Conservation (phyloP, 768 basidiomycete genomes). For the Boletus reticuloceps region DNA sequence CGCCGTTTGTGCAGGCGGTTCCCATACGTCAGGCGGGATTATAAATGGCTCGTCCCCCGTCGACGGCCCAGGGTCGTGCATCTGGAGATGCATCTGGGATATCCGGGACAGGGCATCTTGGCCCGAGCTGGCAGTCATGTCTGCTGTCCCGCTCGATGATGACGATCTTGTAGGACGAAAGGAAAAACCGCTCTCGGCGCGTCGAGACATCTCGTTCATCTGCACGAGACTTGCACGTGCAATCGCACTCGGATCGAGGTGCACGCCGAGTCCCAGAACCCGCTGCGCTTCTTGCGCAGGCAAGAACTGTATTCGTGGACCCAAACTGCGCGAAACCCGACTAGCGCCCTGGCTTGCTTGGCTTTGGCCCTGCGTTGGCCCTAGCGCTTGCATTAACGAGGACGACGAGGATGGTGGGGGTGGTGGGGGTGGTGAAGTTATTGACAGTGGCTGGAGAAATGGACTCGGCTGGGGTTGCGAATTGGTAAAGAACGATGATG, state of each 20-base stretch:
- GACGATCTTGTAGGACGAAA: slow-evolving; percentile 27
- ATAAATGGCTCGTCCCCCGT: slow-evolving; percentile 27
- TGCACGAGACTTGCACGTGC: slow-evolving; percentile 69
- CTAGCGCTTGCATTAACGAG: slow-evolving; percentile 26
- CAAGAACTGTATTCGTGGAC: slow-evolving; percentile 41
- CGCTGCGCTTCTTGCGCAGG: slow-evolving; percentile 56
- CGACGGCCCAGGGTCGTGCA: slow-evolving; percentile 29
- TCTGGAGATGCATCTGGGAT: slow-evolving; percentile 46
- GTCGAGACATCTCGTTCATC: slow-evolving; percentile 75
- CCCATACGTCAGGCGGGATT: slow-evolving; percentile 26
- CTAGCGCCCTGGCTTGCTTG: slow-evolving; percentile 1
- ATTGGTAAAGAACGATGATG: slow-evolving; percentile 17
- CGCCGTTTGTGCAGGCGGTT: slow-evolving; percentile 24
- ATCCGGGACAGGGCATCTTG: slow-evolving; percentile 53
- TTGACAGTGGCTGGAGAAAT: slow-evolving; percentile 22
- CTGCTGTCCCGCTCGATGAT: slow-evolving; percentile 15
- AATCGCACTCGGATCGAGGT: slow-evolving; percentile 50
- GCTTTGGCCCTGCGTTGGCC: slow-evolving; percentile 10
- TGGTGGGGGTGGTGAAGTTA: slow-evolving; percentile 18
- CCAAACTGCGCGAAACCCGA: slow-evolving; percentile 7
- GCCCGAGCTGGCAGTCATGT: slow-evolving; percentile 13
- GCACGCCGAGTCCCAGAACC: slow-evolving; percentile 39
- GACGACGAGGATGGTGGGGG: slow-evolving; percentile 18
- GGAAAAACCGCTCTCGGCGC: slow-evolving; percentile 43
- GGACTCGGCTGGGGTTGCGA: slow-evolving; percentile 29